Conservation (phyloP, 768 basidiomycete species). For the Xerocomellus intermedius region DNA sequence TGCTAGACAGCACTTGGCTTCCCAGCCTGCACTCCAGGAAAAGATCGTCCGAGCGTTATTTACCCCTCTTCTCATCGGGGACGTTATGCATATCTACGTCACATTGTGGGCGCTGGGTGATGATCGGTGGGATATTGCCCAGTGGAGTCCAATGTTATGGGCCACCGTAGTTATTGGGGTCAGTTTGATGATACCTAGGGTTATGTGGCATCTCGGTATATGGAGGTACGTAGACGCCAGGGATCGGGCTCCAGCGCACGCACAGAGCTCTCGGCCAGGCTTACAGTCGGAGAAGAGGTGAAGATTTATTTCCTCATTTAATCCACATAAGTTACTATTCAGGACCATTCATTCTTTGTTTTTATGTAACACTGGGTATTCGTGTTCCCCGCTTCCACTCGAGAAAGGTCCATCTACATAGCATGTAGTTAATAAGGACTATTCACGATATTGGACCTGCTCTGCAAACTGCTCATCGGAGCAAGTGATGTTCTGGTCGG, state of each 20-base stretch:
- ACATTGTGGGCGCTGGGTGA: constrained; percentile 80
- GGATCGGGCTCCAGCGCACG: constrained; percentile 38
- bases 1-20: constrained; percentile 56
- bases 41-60: constrained; percentile 64
- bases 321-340: constrained; percentile 9
- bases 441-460: constrained; percentile 68
- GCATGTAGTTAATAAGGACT: constrained; percentile 47
- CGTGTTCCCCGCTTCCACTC: constrained; percentile 3
- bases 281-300: constrained; percentile 10
- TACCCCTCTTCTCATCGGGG: constrained; percentile 67
- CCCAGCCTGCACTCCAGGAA: constrained; percentile 66
- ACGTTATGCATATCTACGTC: constrained; percentile 61
- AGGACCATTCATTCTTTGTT: background rate
- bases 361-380: constrained; percentile 12
- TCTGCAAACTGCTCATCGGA: constrained; percentile 40
- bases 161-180: constrained; percentile 61
- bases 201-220: constrained; percentile 74
- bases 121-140: constrained; percentile 54
- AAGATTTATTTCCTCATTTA: constrained; percentile 26
- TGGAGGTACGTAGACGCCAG: constrained; percentile 69
- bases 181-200: constrained; percentile 63
- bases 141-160: constrained; percentile 73
- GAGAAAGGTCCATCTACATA: constrained; percentile 1
- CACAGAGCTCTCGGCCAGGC: background rate
- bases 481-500: constrained; percentile 75